Evolutionary conservation across 169 alveolate species (phyloP), one percentile per base, ranked within the genome.

Genomic region (Amoebophrya sp.): DNA sequence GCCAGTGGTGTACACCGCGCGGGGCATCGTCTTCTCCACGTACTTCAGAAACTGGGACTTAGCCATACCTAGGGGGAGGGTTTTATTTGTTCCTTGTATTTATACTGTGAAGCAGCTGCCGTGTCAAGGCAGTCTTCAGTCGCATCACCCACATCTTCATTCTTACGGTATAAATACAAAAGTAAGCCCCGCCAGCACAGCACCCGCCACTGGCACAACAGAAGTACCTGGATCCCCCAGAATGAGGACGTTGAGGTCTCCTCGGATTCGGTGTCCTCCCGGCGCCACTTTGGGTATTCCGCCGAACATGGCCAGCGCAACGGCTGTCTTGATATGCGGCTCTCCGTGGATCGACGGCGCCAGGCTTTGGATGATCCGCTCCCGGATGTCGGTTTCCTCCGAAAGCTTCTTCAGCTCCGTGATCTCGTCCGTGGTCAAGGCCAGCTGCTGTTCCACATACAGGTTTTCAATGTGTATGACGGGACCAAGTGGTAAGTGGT

Each of bases 1-100:
- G 39, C 99, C 99, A 29, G 99, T 98, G 26, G 99, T 97, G 94
- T 97, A 97, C 39, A 99, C 99, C 26, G 98, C 96, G 90, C 99
- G 95, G 40, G 97, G 98, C 94, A 98, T 97, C 41, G 99, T 98
- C 93, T 98, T 97, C 93, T 98, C 99, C 18, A 98, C 99, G 94
- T 98, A 98, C 92, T 99, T 98, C 91, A 99, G 96, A 93, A 98
- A 98, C 93, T 99, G 99, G 41, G 99, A 97, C 94, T 98, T 99
- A n/a, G 99, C 99, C 41, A 99, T 97, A 15, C 99, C 99, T 41
- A n/a, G n/a, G n/a, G 99, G 99, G 92, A n/a, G 23, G 7, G 78
- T 15, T 45, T 45, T 45, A 45, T 18, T 45, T 45, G 67, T 98
- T 99, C 41, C 99, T 99, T 40, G 97, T 26, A 58, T 58, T 58